Evolutionary conservation across 176 grass and related monocot species (phyloP).

Genomic region (Zizania latifolia): DNA sequence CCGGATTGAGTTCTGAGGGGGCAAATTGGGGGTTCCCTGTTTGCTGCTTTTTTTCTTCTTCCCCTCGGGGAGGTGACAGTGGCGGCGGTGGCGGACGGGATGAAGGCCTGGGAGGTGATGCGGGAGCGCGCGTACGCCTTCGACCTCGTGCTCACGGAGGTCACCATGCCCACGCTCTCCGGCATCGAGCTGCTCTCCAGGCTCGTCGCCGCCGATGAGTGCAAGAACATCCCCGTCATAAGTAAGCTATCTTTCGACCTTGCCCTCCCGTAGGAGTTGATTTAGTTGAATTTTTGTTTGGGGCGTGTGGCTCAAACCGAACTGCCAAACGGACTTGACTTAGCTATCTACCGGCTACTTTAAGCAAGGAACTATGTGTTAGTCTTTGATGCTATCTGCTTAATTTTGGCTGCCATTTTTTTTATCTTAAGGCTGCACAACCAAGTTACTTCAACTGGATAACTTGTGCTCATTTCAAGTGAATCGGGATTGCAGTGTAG

Average conservation of each 20-base stretch:
- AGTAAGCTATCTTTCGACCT: conserved; percentile 39
- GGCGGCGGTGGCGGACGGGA: conserved; percentile 62
- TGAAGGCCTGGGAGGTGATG: conserved; percentile 94
- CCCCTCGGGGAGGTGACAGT: conserved; percentile 33
- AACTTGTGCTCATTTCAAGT: neutral
- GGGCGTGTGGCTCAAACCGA: neutral
- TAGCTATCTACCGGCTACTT: neutral
- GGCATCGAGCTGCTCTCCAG: conserved; percentile 81
- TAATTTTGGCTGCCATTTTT: neutral
- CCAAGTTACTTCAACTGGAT: neutral
- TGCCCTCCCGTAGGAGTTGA: neutral
- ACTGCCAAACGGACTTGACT: neutral
- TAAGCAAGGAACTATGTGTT: neutral
- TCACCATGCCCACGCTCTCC: conserved; percentile 83
- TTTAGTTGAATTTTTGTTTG: neutral
- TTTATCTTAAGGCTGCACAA: neutral
- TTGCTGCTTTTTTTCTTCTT: neutral
- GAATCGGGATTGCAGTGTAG: neutral
- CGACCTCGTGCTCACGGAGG: conserved; percentile 95
- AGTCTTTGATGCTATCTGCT: neutral
- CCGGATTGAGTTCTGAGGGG: neutral
- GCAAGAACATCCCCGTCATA: conserved; percentile 91
- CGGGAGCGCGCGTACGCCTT: conserved; percentile 56
- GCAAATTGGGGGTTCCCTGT: neutral
- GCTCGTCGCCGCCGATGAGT: conserved; percentile 64